Base-by-base conservation (phyloP, 2,329 filamentous ascomycete species). In the Plectosphaerella plurivora region DNA sequence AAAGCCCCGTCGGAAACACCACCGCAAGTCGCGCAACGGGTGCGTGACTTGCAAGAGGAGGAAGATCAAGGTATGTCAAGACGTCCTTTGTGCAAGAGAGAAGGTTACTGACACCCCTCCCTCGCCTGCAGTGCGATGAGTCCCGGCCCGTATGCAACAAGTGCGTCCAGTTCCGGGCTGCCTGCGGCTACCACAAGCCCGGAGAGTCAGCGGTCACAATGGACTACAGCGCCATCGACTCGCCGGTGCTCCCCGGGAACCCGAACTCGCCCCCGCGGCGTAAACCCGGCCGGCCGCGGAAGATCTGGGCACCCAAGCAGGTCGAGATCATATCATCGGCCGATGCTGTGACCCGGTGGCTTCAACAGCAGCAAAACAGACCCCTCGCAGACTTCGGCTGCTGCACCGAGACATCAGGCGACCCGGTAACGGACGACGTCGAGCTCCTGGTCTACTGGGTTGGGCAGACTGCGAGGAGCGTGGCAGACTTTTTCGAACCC, bases 21-120 rank as follows among this genome's bases (percentile, higher is more conserved):
- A 48, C 33, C 46, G 36, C 18, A 66, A 66, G 53, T 65, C 64
- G 14, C 56, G 63, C 42, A 61, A 62, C 37, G 64, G 64, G 14
- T 66, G 64, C 41, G 58, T 63, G 49, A 66, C 66, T 51, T 66
- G 64, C 50, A 66, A 66, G 24, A 58, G 61, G 46, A 55, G 64
- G 25, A 66, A 66, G 54, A 62, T 66, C 48, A 66, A 66, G 59
- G 64, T 63, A 22, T 5, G 3, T 47, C 45, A 57, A 24, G 42
- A 50, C n/a, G n/a, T n/a, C n/a, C n/a, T n/a, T n/a, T n/a, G n/a
- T n/a, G n/a, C n/a, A n/a, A n/a, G n/a, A n/a, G n/a, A n/a, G n/a
- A n/a, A n/a, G n/a, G n/a, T n/a, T n/a, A n/a, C n/a, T n/a, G 20
- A 25, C 11, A 16, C 15, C 46, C 48, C 18, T 44, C 28, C 16